Percentiles rank a stretch among this genome's conserved stretches.
phyloP scores from a whole-genome alignment of 2,329 filamentous ascomycete species.

The Teratosphaeria zuluensis region DNA sequence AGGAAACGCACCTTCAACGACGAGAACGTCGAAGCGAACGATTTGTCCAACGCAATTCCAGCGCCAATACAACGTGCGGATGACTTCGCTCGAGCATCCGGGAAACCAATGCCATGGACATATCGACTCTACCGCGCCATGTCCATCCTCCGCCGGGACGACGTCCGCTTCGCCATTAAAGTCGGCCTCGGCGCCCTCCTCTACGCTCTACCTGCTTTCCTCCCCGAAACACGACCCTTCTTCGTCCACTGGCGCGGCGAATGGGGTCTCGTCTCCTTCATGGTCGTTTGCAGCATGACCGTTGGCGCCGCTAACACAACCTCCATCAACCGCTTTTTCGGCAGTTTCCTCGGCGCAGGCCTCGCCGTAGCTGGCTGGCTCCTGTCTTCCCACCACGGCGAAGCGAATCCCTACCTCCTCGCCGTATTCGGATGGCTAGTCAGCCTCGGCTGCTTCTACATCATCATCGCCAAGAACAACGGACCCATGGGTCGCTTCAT shows the following conservation, averaged over 20 bases:
- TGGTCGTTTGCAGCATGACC: constrained; percentile 97
- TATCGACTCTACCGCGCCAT: constrained; percentile 48
- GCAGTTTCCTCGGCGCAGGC: constrained; percentile 70
- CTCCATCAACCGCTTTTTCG: constrained; percentile 73
- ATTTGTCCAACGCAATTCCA: constrained; percentile 16
- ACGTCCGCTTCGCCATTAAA: constrained; percentile 76
- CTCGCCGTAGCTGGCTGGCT: constrained; percentile 73
- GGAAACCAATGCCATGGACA: constrained; percentile 18
- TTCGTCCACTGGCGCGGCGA: constrained; percentile 89
- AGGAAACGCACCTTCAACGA: constrained; percentile 7
- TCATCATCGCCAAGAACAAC: constrained; percentile 75
- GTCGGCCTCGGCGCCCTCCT: constrained; percentile 82
- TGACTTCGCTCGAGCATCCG: constrained; percentile 12
- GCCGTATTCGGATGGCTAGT: constrained; percentile 69
- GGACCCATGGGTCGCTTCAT: constrained; percentile 90
- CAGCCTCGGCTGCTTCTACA: constrained; percentile 79
- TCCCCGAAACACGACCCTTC: constrained; percentile 64
- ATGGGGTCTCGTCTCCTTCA: constrained; percentile 93
- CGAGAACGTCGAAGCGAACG: constrained; percentile 17
- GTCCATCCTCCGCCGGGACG: constrained; percentile 51
- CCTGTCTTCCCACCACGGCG: constrained; percentile 40
- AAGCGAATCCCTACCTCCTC: constrained; percentile 63
- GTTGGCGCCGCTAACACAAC: constrained; percentile 94
- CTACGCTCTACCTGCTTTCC: constrained; percentile 82
- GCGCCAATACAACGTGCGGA: constrained; percentile 22